Conservation (phyloP, 805 yeast genomes). For the Candida palmyrensis region DNA sequence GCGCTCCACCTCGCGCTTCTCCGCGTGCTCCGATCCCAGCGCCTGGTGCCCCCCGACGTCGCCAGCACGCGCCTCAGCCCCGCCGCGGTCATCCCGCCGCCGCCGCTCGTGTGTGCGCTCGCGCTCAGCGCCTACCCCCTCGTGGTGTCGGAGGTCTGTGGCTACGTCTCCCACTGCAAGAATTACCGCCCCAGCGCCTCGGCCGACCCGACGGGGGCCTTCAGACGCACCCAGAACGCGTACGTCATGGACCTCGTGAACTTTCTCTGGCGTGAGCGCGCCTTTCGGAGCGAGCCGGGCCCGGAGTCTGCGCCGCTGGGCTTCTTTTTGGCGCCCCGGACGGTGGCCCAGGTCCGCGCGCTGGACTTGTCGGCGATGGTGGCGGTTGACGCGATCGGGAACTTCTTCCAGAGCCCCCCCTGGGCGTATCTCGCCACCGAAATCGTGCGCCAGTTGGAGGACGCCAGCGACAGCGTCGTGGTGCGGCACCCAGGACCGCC, state of each 20-base stretch:
- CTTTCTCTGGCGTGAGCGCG: conserved; percentile 51
- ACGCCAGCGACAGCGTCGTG: conserved; percentile 22
- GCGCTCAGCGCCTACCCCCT: conserved; percentile 41
- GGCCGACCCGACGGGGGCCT: conserved; percentile 7
- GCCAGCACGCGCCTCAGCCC: no score
- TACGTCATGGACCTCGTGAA: conserved; percentile 54
- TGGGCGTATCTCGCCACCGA: conserved; percentile 42
- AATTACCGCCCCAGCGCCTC: no score
- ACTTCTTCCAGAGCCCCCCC: conserved; percentile 48
- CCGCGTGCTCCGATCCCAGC: neutral
- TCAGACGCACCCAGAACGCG: conserved; percentile 39
- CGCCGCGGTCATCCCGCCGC: conserved; percentile 34
- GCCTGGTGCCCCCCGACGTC: no score
- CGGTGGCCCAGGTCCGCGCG: no score
- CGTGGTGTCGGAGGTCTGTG: conserved; percentile 41
- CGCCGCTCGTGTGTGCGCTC: conserved; percentile 31
- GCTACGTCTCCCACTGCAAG: conserved; percentile 41
- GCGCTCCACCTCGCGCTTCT: neutral
- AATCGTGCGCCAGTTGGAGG: conserved; percentile 44
- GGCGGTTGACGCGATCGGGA: conserved; percentile 27
- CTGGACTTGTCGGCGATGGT: conserved; percentile 28
- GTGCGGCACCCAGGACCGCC: conserved; percentile 50
- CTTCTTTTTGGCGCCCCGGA: no score
- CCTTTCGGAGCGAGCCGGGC: conserved; percentile 41
- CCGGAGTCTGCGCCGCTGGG: neutral